Percentiles rank a stretch among this genome's conserved stretches.
Evolutionary conservation across 2,329 filamentous ascomycete genomes (phyloP).

Genomic region (Rhytidhysteron rufulum): DNA sequence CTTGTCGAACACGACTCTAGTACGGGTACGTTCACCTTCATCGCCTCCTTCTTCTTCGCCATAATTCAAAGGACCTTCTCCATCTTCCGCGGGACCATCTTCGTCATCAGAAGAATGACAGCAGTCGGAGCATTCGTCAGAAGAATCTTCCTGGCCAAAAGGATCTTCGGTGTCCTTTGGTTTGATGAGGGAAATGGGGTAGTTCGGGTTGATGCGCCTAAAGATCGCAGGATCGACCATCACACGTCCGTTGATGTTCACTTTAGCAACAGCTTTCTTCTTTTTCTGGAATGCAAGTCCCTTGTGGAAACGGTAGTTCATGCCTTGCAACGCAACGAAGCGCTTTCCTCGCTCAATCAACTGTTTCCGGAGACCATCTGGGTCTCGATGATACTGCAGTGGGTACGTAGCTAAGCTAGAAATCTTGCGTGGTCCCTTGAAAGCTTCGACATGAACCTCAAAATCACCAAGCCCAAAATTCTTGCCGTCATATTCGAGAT

Average conservation of each 20-base stretch:
- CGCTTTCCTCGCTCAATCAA: conserved; percentile 80
- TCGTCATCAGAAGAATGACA: conserved; percentile 51
- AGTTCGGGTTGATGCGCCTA: conserved; percentile 81
- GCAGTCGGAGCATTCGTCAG: conserved; percentile 33
- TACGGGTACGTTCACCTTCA: conserved; percentile 33
- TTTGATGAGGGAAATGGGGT: conserved; percentile 69
- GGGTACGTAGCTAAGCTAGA: conserved; percentile 74
- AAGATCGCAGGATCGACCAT: conserved; percentile 86
- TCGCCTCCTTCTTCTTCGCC: conserved; percentile 24
- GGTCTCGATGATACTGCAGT: conserved; percentile 72
- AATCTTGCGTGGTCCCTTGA: conserved; percentile 80
- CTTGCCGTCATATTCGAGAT: conserved; percentile 87
- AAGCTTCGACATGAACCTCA: conserved; percentile 65
- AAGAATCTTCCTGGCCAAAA: conserved; percentile 48
- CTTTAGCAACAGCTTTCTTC: conserved; percentile 69
- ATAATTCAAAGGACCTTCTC: conserved; percentile 5
- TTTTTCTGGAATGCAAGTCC: conserved; percentile 84
- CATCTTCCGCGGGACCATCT: conserved; percentile 37
- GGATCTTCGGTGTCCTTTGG: conserved; percentile 64
- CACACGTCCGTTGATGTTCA: conserved; percentile 80
- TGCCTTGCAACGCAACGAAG: conserved; percentile 75
- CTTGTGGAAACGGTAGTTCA: conserved; percentile 78
- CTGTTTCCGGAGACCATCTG: conserved; percentile 59
- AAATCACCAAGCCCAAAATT: conserved; percentile 73
- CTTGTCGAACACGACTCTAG: conserved; percentile 45